A percentile compares a stretch with the other conserved stretches of the same genome.
phyloP scores from a whole-genome alignment of 2,329 filamentous ascomycete species.

The Rhynchosporium secalis region DNA sequence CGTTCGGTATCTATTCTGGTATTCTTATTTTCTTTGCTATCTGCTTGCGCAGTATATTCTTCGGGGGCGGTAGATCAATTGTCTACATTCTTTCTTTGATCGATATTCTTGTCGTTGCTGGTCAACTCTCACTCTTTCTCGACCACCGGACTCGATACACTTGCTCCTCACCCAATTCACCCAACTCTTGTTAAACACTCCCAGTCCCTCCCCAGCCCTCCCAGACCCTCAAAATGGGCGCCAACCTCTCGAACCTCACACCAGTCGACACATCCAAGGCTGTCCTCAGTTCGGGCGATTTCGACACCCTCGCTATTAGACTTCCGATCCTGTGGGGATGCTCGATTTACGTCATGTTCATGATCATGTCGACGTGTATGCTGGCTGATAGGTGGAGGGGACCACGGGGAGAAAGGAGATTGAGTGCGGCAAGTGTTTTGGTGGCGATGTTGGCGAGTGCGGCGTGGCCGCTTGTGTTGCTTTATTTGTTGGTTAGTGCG shows the following conservation, averaged over 20 bases:
- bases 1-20: background rate
- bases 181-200: background rate
- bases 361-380: slow-evolving; percentile 18
- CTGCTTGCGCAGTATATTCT: slow-evolving; percentile 5
- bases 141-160: background rate
- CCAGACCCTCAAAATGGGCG: slow-evolving; percentile 12
- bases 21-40: background rate
- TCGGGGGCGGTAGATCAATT: background rate
- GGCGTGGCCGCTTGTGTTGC: slow-evolving; percentile 16
- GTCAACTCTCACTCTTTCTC: slow-evolving; percentile 9
- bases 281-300: slow-evolving; percentile 10
- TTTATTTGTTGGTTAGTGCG: slow-evolving; percentile 14
- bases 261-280: slow-evolving; percentile 1
- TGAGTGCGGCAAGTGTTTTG: slow-evolving; percentile 9
- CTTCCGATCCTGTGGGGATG: slow-evolving; percentile 6
- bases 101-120: slow-evolving; percentile 12
- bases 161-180: background rate
- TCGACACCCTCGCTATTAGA: slow-evolving; percentile 5
- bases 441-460: slow-evolving; percentile 11
- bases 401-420: slow-evolving; percentile 1
- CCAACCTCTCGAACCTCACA: slow-evolving; percentile 7
- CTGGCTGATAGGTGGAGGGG: slow-evolving; percentile 15
- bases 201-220: background rate
- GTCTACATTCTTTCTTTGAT: background rate
- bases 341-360: slow-evolving; percentile 12